Percentiles rank a stretch among this genome's conserved stretches.
Conservation (phyloP, 1,284 basidiomycete species). For the Golubevia sp. region DNA sequence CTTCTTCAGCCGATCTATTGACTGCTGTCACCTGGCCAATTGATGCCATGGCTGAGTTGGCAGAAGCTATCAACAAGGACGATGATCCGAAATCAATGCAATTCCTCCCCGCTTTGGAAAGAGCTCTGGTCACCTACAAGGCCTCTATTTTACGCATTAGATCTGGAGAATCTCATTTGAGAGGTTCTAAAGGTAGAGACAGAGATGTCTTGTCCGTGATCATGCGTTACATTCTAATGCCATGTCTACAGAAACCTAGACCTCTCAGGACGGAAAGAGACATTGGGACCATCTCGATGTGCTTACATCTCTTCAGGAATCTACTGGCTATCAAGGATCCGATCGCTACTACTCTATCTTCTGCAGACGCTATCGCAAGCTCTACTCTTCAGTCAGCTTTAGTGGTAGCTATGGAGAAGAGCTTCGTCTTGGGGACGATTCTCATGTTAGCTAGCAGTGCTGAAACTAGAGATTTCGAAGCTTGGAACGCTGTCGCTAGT, state of each 20-base stretch:
- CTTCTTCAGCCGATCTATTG: slow-evolving; percentile 42
- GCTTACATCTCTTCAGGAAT: slow-evolving; percentile 58
- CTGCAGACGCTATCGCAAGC: slow-evolving; percentile 33
- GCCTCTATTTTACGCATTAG: slow-evolving; percentile 42
- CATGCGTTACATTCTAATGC: slow-evolving; percentile 47
- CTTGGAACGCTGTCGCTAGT: slow-evolving; percentile 44
- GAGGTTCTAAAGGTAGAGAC: slow-evolving; percentile 3
- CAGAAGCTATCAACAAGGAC: slow-evolving; percentile 38
- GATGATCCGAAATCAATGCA: slow-evolving; percentile 33
- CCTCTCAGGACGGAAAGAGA: slow-evolving; percentile 42
- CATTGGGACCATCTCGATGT: slow-evolving; percentile 51
- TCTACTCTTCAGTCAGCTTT: slow-evolving; percentile 50
- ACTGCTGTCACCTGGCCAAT: slow-evolving; percentile 60
- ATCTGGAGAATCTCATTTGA: slow-evolving; percentile 12
- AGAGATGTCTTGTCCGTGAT: slow-evolving; percentile 41
- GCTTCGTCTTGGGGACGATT: slow-evolving; percentile 47
- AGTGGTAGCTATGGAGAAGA: slow-evolving; percentile 36
- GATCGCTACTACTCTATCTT: slow-evolving; percentile 32
- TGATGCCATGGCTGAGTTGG: slow-evolving; percentile 44
- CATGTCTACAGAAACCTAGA: slow-evolving; percentile 47
- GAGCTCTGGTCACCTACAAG: slow-evolving; percentile 51
- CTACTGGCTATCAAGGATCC: slow-evolving; percentile 56
- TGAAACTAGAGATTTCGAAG: slow-evolving; percentile 41
- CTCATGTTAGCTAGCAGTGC: slow-evolving; percentile 54
- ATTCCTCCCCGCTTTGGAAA: slow-evolving; percentile 32